Conservation (phyloP, 1,284 basidiomycete species). For the Taiwanofungus camphoratus region DNA sequence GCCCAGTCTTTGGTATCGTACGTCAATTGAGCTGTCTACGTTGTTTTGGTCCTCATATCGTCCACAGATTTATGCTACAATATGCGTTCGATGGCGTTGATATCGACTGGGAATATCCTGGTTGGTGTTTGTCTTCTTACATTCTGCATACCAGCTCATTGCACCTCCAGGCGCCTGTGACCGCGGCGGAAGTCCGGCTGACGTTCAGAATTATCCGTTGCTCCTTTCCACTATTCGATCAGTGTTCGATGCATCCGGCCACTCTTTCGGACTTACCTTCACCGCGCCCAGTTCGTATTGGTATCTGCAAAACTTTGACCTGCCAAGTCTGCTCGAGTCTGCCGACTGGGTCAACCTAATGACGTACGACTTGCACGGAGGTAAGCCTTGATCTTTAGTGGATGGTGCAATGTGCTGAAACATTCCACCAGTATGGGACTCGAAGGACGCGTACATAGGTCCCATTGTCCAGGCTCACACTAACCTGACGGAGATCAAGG, state of each 20-base stretch:
- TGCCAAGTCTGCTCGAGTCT: conserved; percentile 18
- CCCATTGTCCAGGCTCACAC: conserved; percentile 10
- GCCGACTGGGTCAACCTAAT: conserved; percentile 26
- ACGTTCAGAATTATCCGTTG: conserved; percentile 10
- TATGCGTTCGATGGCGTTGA: conserved; percentile 9
- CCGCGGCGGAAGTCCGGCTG: conserved; percentile 11
- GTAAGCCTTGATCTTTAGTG: no score
- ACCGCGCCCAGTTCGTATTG: conserved; percentile 21
- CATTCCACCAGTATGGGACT: no score
- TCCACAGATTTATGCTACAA: neutral
- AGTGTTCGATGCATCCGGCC: conserved; percentile 3
- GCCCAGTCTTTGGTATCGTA: no score
- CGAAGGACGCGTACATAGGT: conserved; percentile 10
- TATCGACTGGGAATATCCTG: conserved; percentile 17
- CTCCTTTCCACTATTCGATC: conserved; percentile 1
- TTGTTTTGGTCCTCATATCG: no score
- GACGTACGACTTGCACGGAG: conserved; percentile 23
- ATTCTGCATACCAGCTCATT: no score
- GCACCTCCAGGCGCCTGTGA: no score
- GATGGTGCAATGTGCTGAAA: no score
- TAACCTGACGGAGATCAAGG: conserved; percentile 17
- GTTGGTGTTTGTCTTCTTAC: no score
- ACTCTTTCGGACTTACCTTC: conserved; percentile 7
- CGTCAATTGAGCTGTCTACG: no score
- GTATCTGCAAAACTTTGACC: conserved; percentile 30